Conservation (phyloP, 2,329 filamentous ascomycete genomes). For the Fusarium euwallaceae region DNA sequence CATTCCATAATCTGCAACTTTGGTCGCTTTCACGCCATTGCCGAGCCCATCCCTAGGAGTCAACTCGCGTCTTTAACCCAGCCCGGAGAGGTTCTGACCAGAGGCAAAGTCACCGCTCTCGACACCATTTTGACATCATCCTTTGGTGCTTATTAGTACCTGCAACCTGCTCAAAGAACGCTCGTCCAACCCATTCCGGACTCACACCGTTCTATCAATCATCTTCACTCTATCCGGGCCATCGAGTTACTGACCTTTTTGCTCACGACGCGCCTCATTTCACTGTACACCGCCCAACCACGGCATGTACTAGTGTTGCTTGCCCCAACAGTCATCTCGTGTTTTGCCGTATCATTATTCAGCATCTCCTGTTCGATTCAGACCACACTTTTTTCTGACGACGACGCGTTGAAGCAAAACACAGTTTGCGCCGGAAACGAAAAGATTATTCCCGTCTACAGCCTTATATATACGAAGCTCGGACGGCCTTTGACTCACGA, state of each 20-base stretch:
- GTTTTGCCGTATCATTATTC: constrained; percentile 8
- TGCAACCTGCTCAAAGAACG: background rate
- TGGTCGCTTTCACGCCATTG: constrained; percentile 21
- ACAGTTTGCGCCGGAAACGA: background rate
- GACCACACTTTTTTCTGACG: background rate
- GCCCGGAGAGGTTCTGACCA: background rate
- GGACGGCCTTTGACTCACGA: background rate
- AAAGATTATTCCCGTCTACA: background rate
- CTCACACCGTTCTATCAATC: background rate
- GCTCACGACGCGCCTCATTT: constrained; percentile 9
- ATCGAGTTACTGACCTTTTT: background rate
- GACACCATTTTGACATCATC: background rate
- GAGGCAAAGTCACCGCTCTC: constrained; percentile 12
- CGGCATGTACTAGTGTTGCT: constrained; percentile 31
- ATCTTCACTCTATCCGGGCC: background rate
- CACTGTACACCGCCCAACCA: constrained; percentile 1
- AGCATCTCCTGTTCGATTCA: background rate
- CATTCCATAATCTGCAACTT: constrained; percentile 4
- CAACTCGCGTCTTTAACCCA: constrained; percentile 21
- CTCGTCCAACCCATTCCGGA: background rate
- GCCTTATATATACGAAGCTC: background rate
- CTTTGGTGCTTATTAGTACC: constrained; percentile 4
- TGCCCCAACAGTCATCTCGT: constrained; percentile 2
- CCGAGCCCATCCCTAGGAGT: constrained; percentile 12
- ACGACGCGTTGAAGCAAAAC: background rate